Evolutionary conservation across 2,329 filamentous ascomycete genomes (phyloP), one percentile per base, ranked within the genome.

Genomic region (Stemphylium beticola): DNA sequence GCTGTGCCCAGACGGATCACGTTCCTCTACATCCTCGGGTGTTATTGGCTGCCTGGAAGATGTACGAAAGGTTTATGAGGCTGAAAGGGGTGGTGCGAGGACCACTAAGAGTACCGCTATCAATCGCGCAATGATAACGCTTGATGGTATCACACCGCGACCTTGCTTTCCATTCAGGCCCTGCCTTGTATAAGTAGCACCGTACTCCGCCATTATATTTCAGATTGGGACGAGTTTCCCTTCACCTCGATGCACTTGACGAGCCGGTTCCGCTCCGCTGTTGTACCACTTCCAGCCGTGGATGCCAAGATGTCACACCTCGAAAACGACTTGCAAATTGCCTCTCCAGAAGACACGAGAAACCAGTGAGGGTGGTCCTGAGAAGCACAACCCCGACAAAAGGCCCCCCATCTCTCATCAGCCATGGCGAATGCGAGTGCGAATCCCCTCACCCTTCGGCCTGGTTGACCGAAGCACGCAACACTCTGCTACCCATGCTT

Each of bases 71-170:
- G 9, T 42, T 36, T 38, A 24, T 46, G 45, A 49, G 49, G 52
- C 52, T 55, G 40, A 53, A 48, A 53, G 54, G 46, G 43, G 50
- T 14, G 52, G 42, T 60, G 51, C 61, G 64, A 62, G 55, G 37
- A 56, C 64, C 62, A 58, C 63, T 65, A 70, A 57, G 61, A 44
- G 64, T 66, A 63, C 61, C 65, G 69, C 71, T 74, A 74, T 74
- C 72, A 70, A 69, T 69, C 53, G 65, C 65, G 66, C 66, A 66
- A 72, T 68, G 69, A 74, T 74, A 74, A 71, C 69, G 63, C 62
- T 66, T 58, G 56, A 70, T 68, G 62, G 67, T 64, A 60, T 67
- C 62, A 67, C 62, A 67, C 53, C 57, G 49, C 47, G 41, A 15
- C 31, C 29, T 49, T 39, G 29, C 31, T 41, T 22, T 49, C 26